A percentile compares a stretch with the other conserved stretches of the same genome.
phyloP scores from a whole-genome alignment of 345 rosid species.

The Corchorus capsularis region DNA sequence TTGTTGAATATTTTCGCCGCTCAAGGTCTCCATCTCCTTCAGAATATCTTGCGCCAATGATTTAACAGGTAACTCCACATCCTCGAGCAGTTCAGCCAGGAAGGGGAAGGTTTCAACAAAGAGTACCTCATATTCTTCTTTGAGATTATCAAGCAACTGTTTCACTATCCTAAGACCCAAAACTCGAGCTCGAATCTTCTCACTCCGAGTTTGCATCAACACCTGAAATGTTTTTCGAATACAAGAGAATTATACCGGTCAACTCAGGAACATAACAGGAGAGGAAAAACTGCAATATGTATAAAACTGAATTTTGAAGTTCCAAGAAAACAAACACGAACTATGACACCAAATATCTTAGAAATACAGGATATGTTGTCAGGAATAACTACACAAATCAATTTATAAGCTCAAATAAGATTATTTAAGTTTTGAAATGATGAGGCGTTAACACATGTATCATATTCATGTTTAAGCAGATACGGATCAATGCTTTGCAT shows the following conservation, averaged over 20 bases:
- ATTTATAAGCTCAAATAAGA: too few relatives aligned
- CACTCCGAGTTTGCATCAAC: constrained; percentile 88
- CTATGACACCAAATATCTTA: neutral
- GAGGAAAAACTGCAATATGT: too few relatives aligned
- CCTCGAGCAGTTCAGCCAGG: constrained; percentile 90
- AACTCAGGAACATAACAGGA: neutral
- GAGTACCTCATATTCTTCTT: constrained; percentile 83
- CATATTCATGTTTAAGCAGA: neutral
- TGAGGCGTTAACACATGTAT: neutral
- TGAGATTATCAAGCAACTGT: constrained; percentile 71
- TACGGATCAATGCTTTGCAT: neutral
- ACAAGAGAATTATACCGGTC: neutral
- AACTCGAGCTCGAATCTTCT: constrained; percentile 68
- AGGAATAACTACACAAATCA: neutral
- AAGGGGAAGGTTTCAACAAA: constrained; percentile 85
- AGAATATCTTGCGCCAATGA: constrained; percentile 80
- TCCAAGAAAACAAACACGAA: too few relatives aligned
- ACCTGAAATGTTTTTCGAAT: constrained; percentile 44
- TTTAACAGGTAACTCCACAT: constrained; percentile 75
- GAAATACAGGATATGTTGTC: neutral
- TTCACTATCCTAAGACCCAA: constrained; percentile 76
- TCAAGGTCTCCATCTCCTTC: constrained; percentile 83
- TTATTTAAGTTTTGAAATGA: neutral
- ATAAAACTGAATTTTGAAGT: neutral
- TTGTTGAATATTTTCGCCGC: constrained; percentile 78